Evolutionary conservation across 1,139 yeast species (phyloP), one percentile per base, ranked within the genome.

Genomic region (Yarrowia galli): DNA sequence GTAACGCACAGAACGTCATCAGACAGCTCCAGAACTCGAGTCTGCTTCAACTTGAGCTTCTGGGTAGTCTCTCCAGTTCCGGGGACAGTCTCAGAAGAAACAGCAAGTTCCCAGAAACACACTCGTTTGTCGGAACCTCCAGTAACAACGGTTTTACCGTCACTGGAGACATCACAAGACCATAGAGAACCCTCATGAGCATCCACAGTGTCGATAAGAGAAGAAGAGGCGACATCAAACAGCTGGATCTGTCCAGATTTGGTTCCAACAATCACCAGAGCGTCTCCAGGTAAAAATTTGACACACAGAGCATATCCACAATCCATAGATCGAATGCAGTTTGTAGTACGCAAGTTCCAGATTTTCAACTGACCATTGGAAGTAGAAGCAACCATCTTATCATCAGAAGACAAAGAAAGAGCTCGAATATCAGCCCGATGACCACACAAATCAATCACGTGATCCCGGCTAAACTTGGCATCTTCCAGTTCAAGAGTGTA

Each of bases 91-190:
- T 89, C 93, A 71, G 84, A 82, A 60, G 85, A 89, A 38, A 91
- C 85, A 73, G 83, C 82, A 75, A 96, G 87, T 67, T 88, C 87
- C 99, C 99, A 95, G 76, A 92, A 92, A 76, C 91, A 92, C 65
- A 93, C 90, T 7, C 86, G 79, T 76, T 92, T 92, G 78, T 96
- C 99, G 60, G 96, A 96, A 56, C 98, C 96, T 35, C 98, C 99
- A 13, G 98, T 91, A 1, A 93, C 88, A 70, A 95, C 80, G 0
- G 89, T 84, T 73, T 86, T 89, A 22, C 99, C 99, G 78, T 95
- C 97, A 10, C 89, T 85, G 1, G 96, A 87, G 49, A 95, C 77
- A 76, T 95, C 98, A 72, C 95, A 81, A 0, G 97, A 88, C 98
- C 98, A 96, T 64, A 95, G 85, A 0, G 98, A 92, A 32, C 92